Base-by-base conservation (phyloP, 2,329 filamentous ascomycete genomes). In the Xylariaceae sp. region DNA sequence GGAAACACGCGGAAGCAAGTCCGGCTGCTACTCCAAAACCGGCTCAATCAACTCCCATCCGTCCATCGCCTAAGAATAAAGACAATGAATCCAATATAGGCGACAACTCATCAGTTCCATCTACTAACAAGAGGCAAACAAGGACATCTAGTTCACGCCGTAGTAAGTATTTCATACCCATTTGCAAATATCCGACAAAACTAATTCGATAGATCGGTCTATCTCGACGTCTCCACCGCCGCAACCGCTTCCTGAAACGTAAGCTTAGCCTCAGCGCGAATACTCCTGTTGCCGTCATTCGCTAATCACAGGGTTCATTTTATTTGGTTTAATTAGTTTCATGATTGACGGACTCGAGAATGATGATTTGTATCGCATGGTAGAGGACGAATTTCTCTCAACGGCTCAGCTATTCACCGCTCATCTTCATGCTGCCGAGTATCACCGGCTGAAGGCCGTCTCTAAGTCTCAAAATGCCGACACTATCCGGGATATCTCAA, bases 341-440 rank as follows among this genome's bases (percentile, higher is more conserved):
- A 92, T 93, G 88, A 75, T 78, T 2, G 79, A 85, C 45, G 87
- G 86, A 2, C 71, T 82, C n/a, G 77, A 81, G 3, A 72, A 80
- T n/a, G 90, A 95, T 70, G 89, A 93, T 68, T 75, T 75, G 52
- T 93, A 85, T 72, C 87, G 89, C 65, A 93, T 93, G 88, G 90
- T 95, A 0, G 90, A 93, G 71, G 90, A 95, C 65, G 90, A 93
- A 63, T 85, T 95, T 60, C 74, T 88, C 19, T 75, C 81, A 16
- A 83, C 86, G 0, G 90, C 90, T 0, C 82, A 85, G 50, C 75
- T 78, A 2, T 93, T 90, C 72, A 93, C 90, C 0, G 81, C 82
- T 4, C 89, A 92, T 70, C 80, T 93, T 1, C 89, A 93, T 68
- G 83, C 86, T n/a, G 88, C 86, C 16, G 89, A 92, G 71, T 93